These are phyloP conservation scores for Capronia epimyces DNA, from an alignment of 2,329 filamentous ascomycete species.

Conservation along the genomic window DNA sequence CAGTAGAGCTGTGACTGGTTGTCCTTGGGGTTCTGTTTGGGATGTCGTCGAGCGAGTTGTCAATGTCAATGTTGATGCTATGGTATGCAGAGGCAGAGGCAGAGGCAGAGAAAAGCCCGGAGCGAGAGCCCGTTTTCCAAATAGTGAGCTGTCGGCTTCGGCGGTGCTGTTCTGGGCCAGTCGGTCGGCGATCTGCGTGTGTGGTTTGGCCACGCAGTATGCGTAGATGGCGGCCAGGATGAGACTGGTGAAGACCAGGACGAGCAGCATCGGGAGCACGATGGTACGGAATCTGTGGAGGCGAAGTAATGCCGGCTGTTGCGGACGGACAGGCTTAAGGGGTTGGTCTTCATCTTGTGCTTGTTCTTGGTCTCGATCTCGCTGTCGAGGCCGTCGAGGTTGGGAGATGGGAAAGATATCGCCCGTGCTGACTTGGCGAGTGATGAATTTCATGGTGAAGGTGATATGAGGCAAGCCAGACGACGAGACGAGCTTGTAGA, in stretches of 20 bases:
- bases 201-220: constrained; percentile 27
- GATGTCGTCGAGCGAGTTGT: no score
- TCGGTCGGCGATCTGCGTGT: constrained; percentile 21
- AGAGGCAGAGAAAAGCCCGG: no score
- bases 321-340: constrained; percentile 4
- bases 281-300: constrained; percentile 20
- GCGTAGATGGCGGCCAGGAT: constrained; percentile 27
- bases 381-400: constrained; percentile 1
- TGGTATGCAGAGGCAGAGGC: no score
- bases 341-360: no score
- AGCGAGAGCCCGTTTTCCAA: constrained; percentile 14
- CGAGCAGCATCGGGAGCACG: constrained; percentile 20
- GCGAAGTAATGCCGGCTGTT: constrained; percentile 10
- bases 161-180: constrained; percentile 15
- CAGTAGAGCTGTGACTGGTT: no score
- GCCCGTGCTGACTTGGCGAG: constrained; percentile 11
- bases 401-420: constrained; percentile 20
- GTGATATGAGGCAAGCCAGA: not conserved
- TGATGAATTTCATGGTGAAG: constrained; percentile 17
- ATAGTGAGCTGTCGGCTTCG: constrained; percentile 18
- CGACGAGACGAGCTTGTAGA: no score
- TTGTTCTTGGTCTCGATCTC: no score
- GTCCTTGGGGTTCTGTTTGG: no score
- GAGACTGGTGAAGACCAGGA: constrained; percentile 24
- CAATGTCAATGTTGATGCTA: constrained; percentile 5